These are phyloP conservation scores for Nakaseomyces nivariensis DNA, from an alignment of 1,139 yeast genomes.

Conservation along the genomic window DNA sequence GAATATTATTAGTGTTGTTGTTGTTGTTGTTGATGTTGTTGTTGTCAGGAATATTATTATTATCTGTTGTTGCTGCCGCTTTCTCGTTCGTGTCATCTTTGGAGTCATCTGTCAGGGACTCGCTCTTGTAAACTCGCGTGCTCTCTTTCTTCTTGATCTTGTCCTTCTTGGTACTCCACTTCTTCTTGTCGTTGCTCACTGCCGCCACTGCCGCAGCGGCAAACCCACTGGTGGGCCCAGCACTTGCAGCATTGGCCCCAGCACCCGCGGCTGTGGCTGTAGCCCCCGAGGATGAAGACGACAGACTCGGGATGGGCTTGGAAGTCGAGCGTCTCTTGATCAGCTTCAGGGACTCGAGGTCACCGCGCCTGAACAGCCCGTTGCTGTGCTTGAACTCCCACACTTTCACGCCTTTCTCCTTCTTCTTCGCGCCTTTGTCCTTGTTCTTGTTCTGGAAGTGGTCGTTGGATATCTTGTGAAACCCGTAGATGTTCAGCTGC, in stretches of 20 bases:
- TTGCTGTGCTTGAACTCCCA: constrained; percentile 73
- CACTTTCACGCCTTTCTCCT: constrained; percentile 11
- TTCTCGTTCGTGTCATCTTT: neutral
- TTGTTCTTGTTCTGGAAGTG: constrained; percentile 15
- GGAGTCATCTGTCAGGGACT: no score
- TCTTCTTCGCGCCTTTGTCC: neutral
- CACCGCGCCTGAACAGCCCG: constrained; percentile 57
- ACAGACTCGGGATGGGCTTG: constrained; percentile 26
- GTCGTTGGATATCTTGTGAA: constrained; percentile 51
- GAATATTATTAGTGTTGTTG: neutral
- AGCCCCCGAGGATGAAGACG: neutral
- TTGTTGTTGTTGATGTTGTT: constrained; percentile 1
- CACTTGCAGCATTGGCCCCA: no score
- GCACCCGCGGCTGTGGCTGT: no score
- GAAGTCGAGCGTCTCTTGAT: constrained; percentile 54
- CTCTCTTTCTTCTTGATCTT: neutral
- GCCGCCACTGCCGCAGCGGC: neutral
- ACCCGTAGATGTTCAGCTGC: constrained; percentile 65
- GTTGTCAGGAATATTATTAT: constrained; percentile 3
- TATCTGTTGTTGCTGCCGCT: constrained; percentile 1
- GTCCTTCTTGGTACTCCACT: neutral
- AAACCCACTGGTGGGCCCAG: no score
- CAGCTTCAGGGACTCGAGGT: constrained; percentile 43
- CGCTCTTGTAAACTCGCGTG: neutral
- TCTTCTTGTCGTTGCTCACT: neutral